phyloP scores from a whole-genome alignment of 2,329 filamentous ascomycete genomes.

The Tolypocladium guangdongense region DNA sequence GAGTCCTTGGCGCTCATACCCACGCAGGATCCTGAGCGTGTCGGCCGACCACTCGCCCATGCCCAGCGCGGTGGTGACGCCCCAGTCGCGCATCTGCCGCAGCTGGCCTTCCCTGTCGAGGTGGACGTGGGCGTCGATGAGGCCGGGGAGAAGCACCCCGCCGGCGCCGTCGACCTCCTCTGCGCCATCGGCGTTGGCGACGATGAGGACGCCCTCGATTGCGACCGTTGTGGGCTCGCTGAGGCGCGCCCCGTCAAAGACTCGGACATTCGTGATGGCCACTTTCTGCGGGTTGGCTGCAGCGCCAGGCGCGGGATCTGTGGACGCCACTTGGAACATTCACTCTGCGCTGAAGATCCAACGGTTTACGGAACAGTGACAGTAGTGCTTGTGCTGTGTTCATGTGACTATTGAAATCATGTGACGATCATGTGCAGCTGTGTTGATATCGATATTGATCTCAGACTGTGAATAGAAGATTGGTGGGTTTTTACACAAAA shows the following conservation, averaged over 20 bases:
- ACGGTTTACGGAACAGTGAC: background rate
- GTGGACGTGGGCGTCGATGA: conserved; percentile 4
- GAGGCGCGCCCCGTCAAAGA: background rate
- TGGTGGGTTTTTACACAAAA: too few species aligned
- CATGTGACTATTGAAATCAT: too few species aligned
- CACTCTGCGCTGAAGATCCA: background rate
- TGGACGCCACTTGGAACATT: background rate
- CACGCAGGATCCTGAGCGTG: background rate
- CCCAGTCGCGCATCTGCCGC: conserved; percentile 1
- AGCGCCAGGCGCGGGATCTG: background rate
- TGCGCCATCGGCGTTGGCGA: background rate
- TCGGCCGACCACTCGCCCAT: background rate
- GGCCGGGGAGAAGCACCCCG: conserved; percentile 2
- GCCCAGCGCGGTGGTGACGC: conserved; percentile 3
- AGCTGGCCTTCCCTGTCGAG: background rate
- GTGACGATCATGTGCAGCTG: too few species aligned
- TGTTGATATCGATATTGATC: too few species aligned
- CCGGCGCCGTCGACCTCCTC: conserved; percentile 21
- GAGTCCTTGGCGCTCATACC: background rate
- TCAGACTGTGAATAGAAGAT: too few species aligned
- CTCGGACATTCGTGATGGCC: background rate
- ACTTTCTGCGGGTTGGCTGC: background rate
- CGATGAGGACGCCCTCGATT: background rate
- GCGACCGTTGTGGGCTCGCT: background rate
- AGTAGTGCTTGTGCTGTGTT: too few species aligned